Conservation (phyloP, 768 basidiomycete genomes). For the Tylopilus felleus region DNA sequence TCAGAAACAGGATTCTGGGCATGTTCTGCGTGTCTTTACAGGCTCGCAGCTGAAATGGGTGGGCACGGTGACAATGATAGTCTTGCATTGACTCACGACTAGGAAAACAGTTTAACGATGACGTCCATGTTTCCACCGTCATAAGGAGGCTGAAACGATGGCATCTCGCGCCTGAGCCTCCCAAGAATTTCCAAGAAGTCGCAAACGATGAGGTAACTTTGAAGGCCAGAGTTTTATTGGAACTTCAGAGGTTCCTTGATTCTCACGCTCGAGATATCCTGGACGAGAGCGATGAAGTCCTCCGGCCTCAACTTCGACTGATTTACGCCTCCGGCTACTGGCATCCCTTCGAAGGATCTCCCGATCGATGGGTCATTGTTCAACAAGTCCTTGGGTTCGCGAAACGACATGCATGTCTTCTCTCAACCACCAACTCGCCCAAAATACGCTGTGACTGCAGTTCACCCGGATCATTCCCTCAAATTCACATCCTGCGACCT, state of each 20-base stretch:
- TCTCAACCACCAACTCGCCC: not conserved
- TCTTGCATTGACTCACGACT: not conserved
- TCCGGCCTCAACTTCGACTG: conserved; percentile 18
- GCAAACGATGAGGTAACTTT: too few relatives aligned
- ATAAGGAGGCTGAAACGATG: not conserved
- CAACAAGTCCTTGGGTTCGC: conserved; percentile 31
- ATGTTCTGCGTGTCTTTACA: not conserved
- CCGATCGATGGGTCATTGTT: conserved; percentile 34
- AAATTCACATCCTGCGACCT: conserved; percentile 18
- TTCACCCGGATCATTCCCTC: conserved; percentile 17
- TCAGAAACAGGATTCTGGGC: not conserved
- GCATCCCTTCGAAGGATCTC: conserved; percentile 26
- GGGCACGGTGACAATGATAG: not conserved
- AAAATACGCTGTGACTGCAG: not conserved
- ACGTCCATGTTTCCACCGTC: not conserved
- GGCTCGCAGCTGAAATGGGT: not conserved
- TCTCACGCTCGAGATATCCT: conserved; percentile 22
- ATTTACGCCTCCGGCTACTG: conserved; percentile 35
- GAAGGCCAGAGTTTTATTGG: too few relatives aligned
- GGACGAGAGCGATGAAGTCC: not conserved
- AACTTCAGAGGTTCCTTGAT: conserved; percentile 24
- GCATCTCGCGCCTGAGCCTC: too few relatives aligned
- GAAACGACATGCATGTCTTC: not conserved
- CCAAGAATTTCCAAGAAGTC: not conserved
- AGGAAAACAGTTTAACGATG: not conserved